Evolutionary conservation across 306 rosid species (phyloP), one percentile per base, ranked within the genome.

Genomic region (Cajanus cajan): DNA sequence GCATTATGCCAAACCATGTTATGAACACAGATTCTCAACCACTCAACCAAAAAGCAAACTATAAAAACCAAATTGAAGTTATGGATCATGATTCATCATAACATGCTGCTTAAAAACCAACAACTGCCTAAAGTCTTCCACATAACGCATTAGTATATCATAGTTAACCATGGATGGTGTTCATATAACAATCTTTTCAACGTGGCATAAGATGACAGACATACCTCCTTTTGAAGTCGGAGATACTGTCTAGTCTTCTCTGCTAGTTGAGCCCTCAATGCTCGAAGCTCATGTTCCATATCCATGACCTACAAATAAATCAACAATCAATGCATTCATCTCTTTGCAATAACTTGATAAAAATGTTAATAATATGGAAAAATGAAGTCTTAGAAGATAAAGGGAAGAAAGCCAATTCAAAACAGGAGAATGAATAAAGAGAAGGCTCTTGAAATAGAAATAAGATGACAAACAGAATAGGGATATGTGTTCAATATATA

Each of bases 221-320:
- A 74, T 79, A 95, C 99, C 97, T 93, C 96, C 82, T 88, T 95
- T 71, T 91, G 97, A 83, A 95, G 92, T 59, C 78, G 94, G 66
- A 93, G 88, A 86, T 90, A 93, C 75, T 89, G 90, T 87, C 87
- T 89, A 18, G 96, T 87, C 88, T 93, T 95, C 86, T 91, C 98
- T 4, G 92, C 84, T 73, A 95, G 96, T 82, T 95, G 98, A 81
- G 85, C 82, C 86, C 99, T 86, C 90, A 93, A 85, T 73, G 99
- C 99, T 54, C 77, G 88, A 87, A 95, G 99, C 77, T 95, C 98
- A 36, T 86, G 98, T 77, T 93, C 99, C 99, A 95, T 95, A 90
- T 93, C 99, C 99, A 95, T 93, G 71, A 93, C 99, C 99, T 91
- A 82, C 51, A 88, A 58, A 68, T 72, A 40, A 51, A 83, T 81